Conservation (phyloP, 2,329 filamentous ascomycete genomes). For the Aureobasidium sp. region DNA sequence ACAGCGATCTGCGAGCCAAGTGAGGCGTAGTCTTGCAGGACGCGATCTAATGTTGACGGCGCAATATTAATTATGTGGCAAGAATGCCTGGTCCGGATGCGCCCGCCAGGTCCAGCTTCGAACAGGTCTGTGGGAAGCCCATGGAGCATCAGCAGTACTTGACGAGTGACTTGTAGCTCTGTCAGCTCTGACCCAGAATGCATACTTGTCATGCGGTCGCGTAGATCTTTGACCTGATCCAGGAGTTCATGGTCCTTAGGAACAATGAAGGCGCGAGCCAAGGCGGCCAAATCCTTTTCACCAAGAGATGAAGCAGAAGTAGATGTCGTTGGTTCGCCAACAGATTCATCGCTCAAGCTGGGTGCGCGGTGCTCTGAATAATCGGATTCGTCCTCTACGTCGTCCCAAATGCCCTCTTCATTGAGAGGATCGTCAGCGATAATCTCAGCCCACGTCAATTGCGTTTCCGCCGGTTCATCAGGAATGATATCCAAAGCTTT, state of each 20-base stretch:
- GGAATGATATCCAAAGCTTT: conserved; percentile 32
- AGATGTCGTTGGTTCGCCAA: conserved; percentile 23
- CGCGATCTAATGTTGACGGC: conserved; percentile 28
- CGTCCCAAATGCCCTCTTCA: conserved; percentile 62
- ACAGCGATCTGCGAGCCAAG: conserved; percentile 43
- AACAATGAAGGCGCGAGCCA: conserved; percentile 30
- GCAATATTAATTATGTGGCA: conserved; percentile 18
- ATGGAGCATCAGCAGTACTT: conserved; percentile 77
- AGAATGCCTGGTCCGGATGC: conserved; percentile 17
- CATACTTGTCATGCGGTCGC: not conserved
- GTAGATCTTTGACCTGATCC: conserved; percentile 31
- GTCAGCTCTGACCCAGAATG: conserved; percentile 40
- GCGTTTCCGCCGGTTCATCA: conserved; percentile 35
- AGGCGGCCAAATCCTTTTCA: conserved; percentile 31
- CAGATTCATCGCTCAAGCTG: conserved; percentile 28
- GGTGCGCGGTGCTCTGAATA: conserved; percentile 56
- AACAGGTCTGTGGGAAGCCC: conserved; percentile 73
- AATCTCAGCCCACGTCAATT: conserved; percentile 73
- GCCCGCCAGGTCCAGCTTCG: conserved; percentile 28
- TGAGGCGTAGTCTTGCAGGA: conserved; percentile 40
- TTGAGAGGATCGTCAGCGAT: conserved; percentile 68
- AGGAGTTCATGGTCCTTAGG: conserved; percentile 26
- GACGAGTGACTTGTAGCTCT: conserved; percentile 67
- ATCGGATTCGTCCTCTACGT: conserved; percentile 58
- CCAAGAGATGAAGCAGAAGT: conserved; percentile 33